Conservation (phyloP, 345 rosid genomes). For the Dipteronia sinensis region DNA sequence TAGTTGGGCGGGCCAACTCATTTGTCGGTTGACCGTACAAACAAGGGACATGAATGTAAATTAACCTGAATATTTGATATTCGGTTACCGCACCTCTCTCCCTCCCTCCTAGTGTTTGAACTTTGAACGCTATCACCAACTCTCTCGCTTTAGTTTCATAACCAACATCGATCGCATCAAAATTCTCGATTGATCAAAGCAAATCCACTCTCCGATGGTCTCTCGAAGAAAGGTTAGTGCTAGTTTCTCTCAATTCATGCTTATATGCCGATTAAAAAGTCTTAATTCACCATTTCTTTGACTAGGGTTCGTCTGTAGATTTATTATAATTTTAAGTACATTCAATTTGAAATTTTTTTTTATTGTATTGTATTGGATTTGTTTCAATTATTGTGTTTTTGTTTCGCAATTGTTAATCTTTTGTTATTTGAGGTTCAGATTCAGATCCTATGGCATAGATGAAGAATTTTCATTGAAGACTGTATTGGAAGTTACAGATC, state of each 20-base stretch:
- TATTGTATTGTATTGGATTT: neutral
- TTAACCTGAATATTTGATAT: neutral
- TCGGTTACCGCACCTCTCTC: neutral
- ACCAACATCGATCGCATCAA: neutral
- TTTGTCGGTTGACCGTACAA: neutral
- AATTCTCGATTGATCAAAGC: neutral
- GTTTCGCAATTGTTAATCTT: neutral
- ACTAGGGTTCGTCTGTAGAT: neutral
- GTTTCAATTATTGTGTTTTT: neutral
- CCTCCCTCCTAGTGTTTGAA: neutral
- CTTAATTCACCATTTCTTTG: neutral
- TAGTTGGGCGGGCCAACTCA: neutral
- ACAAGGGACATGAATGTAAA: neutral
- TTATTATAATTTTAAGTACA: neutral
- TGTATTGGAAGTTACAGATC: neutral
- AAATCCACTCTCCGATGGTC: neutral
- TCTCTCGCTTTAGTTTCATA: neutral
- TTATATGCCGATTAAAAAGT: neutral
- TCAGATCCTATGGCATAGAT: neutral
- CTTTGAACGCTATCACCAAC: no score
- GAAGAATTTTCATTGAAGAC: neutral
- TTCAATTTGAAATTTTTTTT: neutral
- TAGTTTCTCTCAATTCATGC: neutral
- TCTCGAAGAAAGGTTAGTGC: conserved; percentile 5
- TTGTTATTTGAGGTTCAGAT: neutral